Percentiles rank a stretch among this genome's conserved stretches.
Conservation (phyloP, 306 rosid species). For the Sicyos edulis region DNA sequence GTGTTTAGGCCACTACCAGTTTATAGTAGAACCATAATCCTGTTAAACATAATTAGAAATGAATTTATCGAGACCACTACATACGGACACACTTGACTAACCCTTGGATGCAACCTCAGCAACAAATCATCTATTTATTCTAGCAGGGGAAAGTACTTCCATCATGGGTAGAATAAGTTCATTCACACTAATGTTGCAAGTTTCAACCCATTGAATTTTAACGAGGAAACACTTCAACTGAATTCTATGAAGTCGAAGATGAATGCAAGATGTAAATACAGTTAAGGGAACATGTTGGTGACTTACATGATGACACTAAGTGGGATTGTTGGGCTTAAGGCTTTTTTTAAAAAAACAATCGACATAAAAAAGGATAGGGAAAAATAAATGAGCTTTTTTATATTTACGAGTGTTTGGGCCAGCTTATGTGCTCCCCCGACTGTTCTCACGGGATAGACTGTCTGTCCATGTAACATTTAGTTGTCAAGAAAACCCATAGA, state of each 20-base stretch:
- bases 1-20: not conserved
- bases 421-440: too few relatives aligned
- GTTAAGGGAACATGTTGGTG: not conserved
- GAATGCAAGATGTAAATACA: not conserved
- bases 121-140: not conserved
- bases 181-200: not conserved
- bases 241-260: not conserved
- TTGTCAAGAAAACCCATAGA: too few relatives aligned
- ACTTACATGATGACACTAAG: not conserved
- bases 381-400: too few relatives aligned
- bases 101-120: not conserved
- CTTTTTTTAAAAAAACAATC: too few relatives aligned
- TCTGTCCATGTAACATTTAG: too few relatives aligned
- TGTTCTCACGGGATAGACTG: too few relatives aligned
- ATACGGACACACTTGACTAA: not conserved
- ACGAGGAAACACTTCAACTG: not conserved
- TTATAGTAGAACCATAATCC: not conserved
- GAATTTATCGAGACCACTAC: not conserved
- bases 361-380: too few relatives aligned
- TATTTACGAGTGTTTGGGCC: too few relatives aligned
- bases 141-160: not conserved
- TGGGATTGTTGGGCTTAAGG: not conserved
- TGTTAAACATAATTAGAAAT: not conserved
- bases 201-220: not conserved
- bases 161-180: conserved; percentile 7